phyloP scores from a whole-genome alignment of 805 yeast species.

The Saccharomycopsis fodiens region DNA sequence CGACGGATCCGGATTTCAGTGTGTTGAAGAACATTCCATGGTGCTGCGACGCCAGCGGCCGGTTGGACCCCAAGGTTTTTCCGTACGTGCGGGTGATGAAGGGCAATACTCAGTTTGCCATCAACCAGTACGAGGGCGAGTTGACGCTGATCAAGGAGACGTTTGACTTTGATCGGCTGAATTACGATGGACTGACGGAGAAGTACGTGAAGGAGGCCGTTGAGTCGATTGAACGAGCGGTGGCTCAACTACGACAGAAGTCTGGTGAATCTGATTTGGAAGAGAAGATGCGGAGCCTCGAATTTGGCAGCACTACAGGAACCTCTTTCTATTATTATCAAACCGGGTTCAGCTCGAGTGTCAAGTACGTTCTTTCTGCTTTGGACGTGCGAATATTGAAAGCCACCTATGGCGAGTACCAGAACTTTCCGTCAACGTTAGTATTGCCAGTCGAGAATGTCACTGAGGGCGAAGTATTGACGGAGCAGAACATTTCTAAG shows the following conservation, averaged over 20 bases:
- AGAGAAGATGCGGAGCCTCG: not conserved
- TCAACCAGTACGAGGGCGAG: conserved; percentile 53
- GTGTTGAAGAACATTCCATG: conserved; percentile 48
- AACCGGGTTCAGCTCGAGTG: conserved; percentile 60
- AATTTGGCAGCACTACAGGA: conserved; percentile 7
- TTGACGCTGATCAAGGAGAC: conserved; percentile 45
- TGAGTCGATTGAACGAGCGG: conserved; percentile 30
- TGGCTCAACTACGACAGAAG: conserved; percentile 1
- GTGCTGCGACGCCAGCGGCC: conserved; percentile 24
- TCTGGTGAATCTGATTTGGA: conserved; percentile 8
- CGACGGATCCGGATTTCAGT: conserved; percentile 32
- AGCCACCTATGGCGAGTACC: conserved; percentile 52
- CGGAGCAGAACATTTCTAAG: conserved; percentile 46
- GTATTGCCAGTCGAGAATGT: conserved; percentile 62
- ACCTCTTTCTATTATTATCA: conserved; percentile 66
- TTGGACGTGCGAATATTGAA: conserved; percentile 72
- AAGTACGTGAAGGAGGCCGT: conserved; percentile 44
- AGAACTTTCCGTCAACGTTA: conserved; percentile 60
- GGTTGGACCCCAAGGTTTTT: conserved; percentile 28
- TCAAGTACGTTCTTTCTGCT: conserved; percentile 63
- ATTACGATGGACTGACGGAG: conserved; percentile 43
- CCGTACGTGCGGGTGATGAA: conserved; percentile 62
- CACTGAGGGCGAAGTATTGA: conserved; percentile 53
- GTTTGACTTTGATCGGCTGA: conserved; percentile 8
- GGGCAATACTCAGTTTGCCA: conserved; percentile 50